A percentile compares a stretch with the other conserved stretches of the same genome.
Evolutionary conservation across 768 basidiomycete species (phyloP).

Genomic region (Leccinum obscurum): DNA sequence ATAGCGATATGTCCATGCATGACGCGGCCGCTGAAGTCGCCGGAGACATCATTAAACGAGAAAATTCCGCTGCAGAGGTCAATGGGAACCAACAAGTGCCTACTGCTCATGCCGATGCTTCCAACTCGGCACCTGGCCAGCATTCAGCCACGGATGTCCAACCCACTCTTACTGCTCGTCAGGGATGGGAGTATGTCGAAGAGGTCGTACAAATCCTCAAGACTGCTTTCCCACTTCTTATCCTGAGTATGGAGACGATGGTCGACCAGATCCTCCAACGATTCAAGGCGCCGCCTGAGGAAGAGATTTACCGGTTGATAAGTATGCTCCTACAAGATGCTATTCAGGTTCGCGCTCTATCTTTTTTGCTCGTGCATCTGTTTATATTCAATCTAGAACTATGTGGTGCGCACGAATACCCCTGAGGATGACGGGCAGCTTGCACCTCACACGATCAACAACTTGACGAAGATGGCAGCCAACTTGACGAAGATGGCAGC

Average conservation of each 20-base stretch:
- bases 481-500: slow-evolving; percentile 60
- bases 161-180: slow-evolving; percentile 45
- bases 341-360: slow-evolving; percentile 56
- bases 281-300: slow-evolving; percentile 87
- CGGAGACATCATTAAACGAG: slow-evolving; percentile 29
- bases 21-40: slow-evolving; percentile 29
- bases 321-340: slow-evolving; percentile 88
- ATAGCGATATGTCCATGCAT: slow-evolving; percentile 32
- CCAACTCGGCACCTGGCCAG: slow-evolving; percentile 13
- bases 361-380: not conserved
- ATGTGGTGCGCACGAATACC: slow-evolving; percentile 62
- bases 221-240: slow-evolving; percentile 92
- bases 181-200: slow-evolving; percentile 88
- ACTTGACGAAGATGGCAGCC: slow-evolving; percentile 57
- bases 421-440: slow-evolving; percentile 71
- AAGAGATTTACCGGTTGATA: slow-evolving; percentile 91
- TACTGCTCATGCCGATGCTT: slow-evolving; percentile 19
- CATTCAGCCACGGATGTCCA: slow-evolving; percentile 21
- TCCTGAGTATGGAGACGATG: slow-evolving; percentile 94
- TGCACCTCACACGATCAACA: slow-evolving; percentile 51
- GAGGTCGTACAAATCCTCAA: slow-evolving; percentile 93
- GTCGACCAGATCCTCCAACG: slow-evolving; percentile 90
- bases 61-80: slow-evolving; percentile 18
- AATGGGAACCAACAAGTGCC: slow-evolving; percentile 28
- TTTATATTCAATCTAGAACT: slow-evolving; percentile 47